Percentiles rank a stretch among this genome's conserved stretches.
These are phyloP conservation scores for Dendrobium chrysotoxum DNA, from an alignment of 106 monocot species.

Conservation along the genomic window DNA sequence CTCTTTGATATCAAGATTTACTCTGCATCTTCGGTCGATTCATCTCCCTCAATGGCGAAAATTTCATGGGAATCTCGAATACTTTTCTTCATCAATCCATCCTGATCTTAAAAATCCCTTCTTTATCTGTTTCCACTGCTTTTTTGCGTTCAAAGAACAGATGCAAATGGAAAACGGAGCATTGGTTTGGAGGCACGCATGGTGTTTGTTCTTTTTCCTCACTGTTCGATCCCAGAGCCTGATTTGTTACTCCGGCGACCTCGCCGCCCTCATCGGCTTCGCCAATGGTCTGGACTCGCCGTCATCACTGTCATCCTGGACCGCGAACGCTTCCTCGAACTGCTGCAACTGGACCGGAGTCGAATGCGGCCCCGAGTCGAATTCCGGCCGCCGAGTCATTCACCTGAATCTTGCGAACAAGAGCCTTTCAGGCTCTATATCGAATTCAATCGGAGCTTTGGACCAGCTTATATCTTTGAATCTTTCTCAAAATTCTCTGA, in stretches of 20 bases:
- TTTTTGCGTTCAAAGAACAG: background rate
- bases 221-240: constrained; percentile 14
- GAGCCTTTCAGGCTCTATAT: constrained; percentile 42
- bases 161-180: constrained; percentile 6
- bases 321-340: constrained; percentile 8
- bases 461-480: constrained; percentile 37
- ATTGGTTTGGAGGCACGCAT: constrained; percentile 2
- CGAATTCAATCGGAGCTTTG: constrained; percentile 40
- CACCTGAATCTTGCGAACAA: constrained; percentile 44
- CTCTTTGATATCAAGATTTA: background rate
- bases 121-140: background rate
- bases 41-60: constrained; percentile 5
- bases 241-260: constrained; percentile 23
- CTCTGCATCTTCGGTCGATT: background rate
- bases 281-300: constrained; percentile 11
- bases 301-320: constrained; percentile 12
- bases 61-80: constrained; percentile 4
- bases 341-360: constrained; percentile 56
- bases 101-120: constrained; percentile 1
- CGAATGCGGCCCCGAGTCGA: constrained; percentile 7
- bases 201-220: constrained; percentile 7
- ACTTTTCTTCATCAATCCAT: background rate
- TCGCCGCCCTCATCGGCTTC: constrained; percentile 19
- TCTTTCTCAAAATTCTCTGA: constrained; percentile 52
- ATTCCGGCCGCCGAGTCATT: constrained; percentile 23